Evolutionary conservation across 768 basidiomycete species (phyloP).

Genomic region (Galerina marginata): DNA sequence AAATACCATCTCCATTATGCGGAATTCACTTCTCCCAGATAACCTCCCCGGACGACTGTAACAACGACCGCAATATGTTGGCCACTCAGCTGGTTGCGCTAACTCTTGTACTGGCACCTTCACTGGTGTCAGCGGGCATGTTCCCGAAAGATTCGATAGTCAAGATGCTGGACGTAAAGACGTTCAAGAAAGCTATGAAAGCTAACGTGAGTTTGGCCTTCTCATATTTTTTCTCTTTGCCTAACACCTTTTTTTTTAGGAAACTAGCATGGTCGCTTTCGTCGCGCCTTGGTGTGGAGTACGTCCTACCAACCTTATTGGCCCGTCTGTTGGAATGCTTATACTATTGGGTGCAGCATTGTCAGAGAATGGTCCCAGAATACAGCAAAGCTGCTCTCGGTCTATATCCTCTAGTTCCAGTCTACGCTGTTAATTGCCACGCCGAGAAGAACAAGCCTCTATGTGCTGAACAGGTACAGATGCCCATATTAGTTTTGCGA

Average conservation of each 20-base stretch:
- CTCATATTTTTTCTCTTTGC: neutral
- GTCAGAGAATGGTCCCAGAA: constrained; percentile 85
- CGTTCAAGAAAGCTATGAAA: constrained; percentile 76
- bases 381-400: constrained; percentile 81
- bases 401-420: constrained; percentile 81
- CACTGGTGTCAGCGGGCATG: constrained; percentile 55
- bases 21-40: constrained; percentile 7
- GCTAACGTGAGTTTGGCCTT: constrained; percentile 60
- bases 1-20: constrained; percentile 18
- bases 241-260: constrained; percentile 40
- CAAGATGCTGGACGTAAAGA: constrained; percentile 74
- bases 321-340: neutral
- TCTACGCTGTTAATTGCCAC: constrained; percentile 95
- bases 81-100: constrained; percentile 42
- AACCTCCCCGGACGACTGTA: constrained; percentile 1
- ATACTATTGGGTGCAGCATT: constrained; percentile 58
- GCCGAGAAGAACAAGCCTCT: constrained; percentile 78
- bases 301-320: constrained; percentile 31
- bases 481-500: neutral
- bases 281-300: constrained; percentile 96
- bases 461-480: constrained; percentile 74
- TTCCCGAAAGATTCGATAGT: constrained; percentile 60
- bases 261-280: constrained; percentile 84
- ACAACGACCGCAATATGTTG: constrained; percentile 36
- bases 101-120: constrained; percentile 46